Evolutionary conservation across 208 protist species (phyloP).

Genomic region (Acanthamoeba lenticulata): DNA sequence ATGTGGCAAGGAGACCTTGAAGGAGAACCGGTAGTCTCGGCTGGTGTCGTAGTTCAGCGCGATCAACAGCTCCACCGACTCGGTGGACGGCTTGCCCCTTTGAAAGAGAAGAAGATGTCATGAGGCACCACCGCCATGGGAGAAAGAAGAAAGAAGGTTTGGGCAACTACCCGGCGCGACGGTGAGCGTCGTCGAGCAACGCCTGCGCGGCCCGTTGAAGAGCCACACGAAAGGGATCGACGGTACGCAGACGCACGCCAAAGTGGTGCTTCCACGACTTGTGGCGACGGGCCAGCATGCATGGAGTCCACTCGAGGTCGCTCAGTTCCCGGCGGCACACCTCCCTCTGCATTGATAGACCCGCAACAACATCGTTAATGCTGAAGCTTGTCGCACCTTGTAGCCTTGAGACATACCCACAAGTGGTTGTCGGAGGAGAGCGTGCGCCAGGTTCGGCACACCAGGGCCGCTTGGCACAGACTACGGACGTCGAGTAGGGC

Average conservation of each 20-base stretch:
- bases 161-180: background rate
- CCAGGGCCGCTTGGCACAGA: background rate
- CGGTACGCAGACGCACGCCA: background rate
- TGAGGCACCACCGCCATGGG: no score
- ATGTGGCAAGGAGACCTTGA: no score
- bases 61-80: no score
- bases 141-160: no score
- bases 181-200: background rate
- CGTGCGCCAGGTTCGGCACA: background rate
- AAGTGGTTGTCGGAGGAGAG: background rate
- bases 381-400: no score
- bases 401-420: background rate
- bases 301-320: background rate
- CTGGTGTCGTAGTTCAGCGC: no score
- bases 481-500: background rate
- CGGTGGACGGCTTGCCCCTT: no score
- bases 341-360: background rate
- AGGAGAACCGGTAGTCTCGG: no score
- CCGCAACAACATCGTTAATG: background rate
- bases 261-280: constrained; percentile 28
- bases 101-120: no score
- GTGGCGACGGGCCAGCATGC: background rate
- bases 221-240: background rate
- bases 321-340: background rate
- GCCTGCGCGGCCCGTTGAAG: background rate